Conservation (phyloP, 2,329 filamentous ascomycete genomes). For the Scytalidium lignicola region DNA sequence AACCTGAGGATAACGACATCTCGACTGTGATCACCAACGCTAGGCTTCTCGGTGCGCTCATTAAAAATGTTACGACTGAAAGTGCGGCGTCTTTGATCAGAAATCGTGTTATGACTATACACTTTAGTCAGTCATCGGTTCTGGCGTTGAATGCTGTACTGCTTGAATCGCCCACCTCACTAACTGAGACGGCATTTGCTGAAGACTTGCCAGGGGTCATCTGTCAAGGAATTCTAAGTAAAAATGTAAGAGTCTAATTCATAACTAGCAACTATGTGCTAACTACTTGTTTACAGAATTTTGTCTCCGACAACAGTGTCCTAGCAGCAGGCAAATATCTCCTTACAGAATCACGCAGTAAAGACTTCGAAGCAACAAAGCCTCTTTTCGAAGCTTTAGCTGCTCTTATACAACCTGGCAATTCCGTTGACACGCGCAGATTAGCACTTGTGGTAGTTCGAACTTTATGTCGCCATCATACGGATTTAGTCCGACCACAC, state of each 20-base stretch:
- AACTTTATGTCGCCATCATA: constrained; percentile 74
- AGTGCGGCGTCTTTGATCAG: constrained; percentile 55
- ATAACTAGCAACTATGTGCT: constrained; percentile 1
- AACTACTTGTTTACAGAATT: constrained; percentile 48
- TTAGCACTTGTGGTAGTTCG: constrained; percentile 82
- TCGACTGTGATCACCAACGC: constrained; percentile 86
- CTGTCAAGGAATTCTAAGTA: constrained; percentile 71
- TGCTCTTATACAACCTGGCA: constrained; percentile 69
- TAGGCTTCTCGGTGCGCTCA: constrained; percentile 80
- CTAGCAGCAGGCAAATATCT: constrained; percentile 89
- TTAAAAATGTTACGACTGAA: constrained; percentile 77
- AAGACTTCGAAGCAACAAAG: constrained; percentile 72
- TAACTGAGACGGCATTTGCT: constrained; percentile 60
- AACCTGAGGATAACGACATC: constrained; percentile 68
- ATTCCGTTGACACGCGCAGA: constrained; percentile 76
- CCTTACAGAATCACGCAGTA: constrained; percentile 59
- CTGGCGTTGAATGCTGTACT: constrained; percentile 86
- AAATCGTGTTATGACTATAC: constrained; percentile 71
- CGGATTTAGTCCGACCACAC: constrained; percentile 77
- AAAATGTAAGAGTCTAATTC: constrained; percentile 53
- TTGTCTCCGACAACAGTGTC: constrained; percentile 82
- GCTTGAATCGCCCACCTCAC: constrained; percentile 66
- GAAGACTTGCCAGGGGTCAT: constrained; percentile 75
- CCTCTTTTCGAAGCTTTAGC: constrained; percentile 76
- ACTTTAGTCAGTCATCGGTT: constrained; percentile 73